phyloP scores from a whole-genome alignment of 768 basidiomycete species.

The Phaffia australis region DNA sequence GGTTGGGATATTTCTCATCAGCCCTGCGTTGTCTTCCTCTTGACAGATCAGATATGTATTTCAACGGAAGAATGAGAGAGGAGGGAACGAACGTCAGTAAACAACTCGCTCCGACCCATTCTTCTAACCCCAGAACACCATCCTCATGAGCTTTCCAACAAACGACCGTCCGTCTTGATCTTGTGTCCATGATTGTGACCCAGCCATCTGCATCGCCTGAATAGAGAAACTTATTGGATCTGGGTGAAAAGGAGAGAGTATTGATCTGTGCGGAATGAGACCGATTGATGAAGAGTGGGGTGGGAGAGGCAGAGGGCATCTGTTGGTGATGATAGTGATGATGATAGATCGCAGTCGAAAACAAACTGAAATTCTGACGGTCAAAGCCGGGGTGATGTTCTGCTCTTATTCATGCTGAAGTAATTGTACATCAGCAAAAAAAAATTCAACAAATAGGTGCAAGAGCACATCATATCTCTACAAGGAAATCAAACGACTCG shows the following conservation, averaged over 20 bases:
- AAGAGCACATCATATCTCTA: too few species aligned
- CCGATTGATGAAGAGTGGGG: slow-evolving; percentile 64
- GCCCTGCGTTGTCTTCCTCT: neutral
- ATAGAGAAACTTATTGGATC: slow-evolving; percentile 60
- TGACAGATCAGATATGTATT: neutral
- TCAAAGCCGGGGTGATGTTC: too few species aligned
- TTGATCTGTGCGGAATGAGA: slow-evolving; percentile 57
- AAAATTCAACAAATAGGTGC: too few species aligned
- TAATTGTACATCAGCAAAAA: too few species aligned
- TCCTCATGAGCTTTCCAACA: slow-evolving; percentile 72
- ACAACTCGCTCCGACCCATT: slow-evolving; percentile 46
- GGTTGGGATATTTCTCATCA: neutral
- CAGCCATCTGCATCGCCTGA: slow-evolving; percentile 72
- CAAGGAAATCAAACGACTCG: too few species aligned
- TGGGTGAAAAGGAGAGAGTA: slow-evolving; percentile 44
- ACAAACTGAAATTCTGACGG: too few species aligned
- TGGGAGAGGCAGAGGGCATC: slow-evolving; percentile 29
- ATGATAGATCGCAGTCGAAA: too few species aligned
- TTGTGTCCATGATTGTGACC: slow-evolving; percentile 66
- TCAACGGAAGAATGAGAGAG: neutral
- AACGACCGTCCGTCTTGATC: slow-evolving; percentile 58
- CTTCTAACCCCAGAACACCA: slow-evolving; percentile 64
- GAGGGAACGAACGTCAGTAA: slow-evolving; percentile 29
- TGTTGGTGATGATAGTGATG: too few species aligned
- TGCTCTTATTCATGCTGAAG: too few species aligned